phyloP scores from a whole-genome alignment of 2,329 filamentous ascomycete genomes.

The Colletotrichum sp. region DNA sequence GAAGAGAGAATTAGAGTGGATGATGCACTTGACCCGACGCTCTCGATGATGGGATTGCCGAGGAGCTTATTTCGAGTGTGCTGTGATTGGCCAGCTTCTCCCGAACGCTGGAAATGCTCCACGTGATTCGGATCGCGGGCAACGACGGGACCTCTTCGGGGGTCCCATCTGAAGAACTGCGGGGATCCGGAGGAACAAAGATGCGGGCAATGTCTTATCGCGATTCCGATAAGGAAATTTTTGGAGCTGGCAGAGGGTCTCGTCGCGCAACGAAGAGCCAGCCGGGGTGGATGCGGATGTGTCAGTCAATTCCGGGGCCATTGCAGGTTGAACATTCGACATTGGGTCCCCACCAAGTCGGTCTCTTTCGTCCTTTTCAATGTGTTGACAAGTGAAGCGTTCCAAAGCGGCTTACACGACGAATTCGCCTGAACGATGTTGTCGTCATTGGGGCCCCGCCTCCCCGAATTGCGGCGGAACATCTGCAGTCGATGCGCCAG shows the following conservation, averaged over 20 bases:
- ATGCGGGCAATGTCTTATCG: not conserved
- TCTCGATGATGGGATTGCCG: conserved; percentile 46
- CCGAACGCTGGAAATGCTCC: conserved; percentile 10
- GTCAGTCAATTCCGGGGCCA: not conserved
- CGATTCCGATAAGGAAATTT: conserved; percentile 18
- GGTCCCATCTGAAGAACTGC: not conserved
- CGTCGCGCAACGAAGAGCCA: not conserved
- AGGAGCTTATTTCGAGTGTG: conserved; percentile 43
- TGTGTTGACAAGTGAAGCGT: not conserved
- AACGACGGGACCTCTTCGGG: not conserved
- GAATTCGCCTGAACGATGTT: not conserved
- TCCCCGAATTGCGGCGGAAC: conserved; percentile 4
- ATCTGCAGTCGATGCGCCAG: conserved; percentile 17
- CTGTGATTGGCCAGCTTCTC: conserved; percentile 46
- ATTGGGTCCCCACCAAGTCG: not conserved
- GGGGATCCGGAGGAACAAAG: not conserved
- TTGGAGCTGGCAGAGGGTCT: not conserved
- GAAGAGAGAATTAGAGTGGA: conserved; percentile 22
- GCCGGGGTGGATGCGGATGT: not conserved
- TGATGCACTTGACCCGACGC: conserved; percentile 29
- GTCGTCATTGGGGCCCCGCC: conserved; percentile 12
- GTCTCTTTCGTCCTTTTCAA: not conserved
- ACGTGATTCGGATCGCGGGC: conserved; percentile 16
- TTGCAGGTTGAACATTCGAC: not conserved
- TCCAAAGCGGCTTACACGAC: not conserved